Evolutionary conservation across 345 rosid species (phyloP).

Genomic region (Populus nigra): DNA sequence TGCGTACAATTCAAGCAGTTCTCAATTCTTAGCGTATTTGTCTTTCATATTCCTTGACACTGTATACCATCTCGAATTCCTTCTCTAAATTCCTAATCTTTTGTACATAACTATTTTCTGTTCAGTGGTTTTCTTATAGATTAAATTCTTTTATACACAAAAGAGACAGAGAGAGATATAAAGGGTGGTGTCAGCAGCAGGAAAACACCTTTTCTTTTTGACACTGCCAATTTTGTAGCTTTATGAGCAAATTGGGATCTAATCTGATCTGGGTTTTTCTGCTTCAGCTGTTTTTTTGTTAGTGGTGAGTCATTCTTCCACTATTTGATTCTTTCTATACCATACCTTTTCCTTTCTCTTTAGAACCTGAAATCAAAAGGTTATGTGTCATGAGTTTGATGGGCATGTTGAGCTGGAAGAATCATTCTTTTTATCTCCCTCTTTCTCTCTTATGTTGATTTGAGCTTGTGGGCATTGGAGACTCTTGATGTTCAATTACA

Average conservation of each 20-base stretch:
- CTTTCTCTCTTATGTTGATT: constrained; percentile 14
- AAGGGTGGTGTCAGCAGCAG: constrained; percentile 15
- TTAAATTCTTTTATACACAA: constrained; percentile 16
- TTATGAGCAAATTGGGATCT: constrained; percentile 48
- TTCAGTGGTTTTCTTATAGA: constrained; percentile 16
- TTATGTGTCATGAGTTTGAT: constrained; percentile 31
- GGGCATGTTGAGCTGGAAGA: constrained; percentile 40
- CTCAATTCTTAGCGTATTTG: constrained; percentile 24
- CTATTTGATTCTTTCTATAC: constrained; percentile 25
- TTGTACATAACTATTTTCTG: constrained; percentile 14
- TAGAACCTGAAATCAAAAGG: constrained; percentile 21
- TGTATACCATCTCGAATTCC: constrained; percentile 19
- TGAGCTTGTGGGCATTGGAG: constrained; percentile 4
- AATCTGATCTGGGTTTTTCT: constrained; percentile 51
- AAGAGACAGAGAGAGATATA: neutral
- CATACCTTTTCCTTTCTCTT: constrained; percentile 12
- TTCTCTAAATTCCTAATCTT: constrained; percentile 9
- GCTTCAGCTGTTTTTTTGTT: constrained; percentile 29
- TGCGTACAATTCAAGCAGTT: constrained; percentile 42
- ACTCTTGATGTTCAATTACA: constrained; percentile 15
- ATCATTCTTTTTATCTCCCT: constrained; percentile 11
- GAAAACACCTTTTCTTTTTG: constrained; percentile 10
- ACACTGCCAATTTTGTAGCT: constrained; percentile 20
- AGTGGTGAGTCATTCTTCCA: constrained; percentile 46
- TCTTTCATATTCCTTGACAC: constrained; percentile 23